phyloP scores from a whole-genome alignment of 2,329 filamentous ascomycete genomes.

The Cytospora piceicola region DNA sequence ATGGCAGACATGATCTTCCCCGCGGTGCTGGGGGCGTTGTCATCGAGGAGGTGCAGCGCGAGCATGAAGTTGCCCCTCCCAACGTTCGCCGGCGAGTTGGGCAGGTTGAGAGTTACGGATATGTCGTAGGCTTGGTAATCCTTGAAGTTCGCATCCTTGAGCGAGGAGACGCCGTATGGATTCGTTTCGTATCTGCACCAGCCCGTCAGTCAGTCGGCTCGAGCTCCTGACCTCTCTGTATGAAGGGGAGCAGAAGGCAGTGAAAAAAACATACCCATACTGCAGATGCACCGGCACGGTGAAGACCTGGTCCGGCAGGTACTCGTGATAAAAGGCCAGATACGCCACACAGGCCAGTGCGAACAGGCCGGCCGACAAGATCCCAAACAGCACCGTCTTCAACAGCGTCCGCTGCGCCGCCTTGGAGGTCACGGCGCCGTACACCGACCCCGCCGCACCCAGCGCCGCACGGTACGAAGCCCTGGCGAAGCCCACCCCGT shows the following conservation, averaged over 20 bases:
- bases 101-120: constrained; percentile 72
- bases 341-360: constrained; percentile 54
- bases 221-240: background rate
- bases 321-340: constrained; percentile 58
- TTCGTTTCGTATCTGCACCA: constrained; percentile 50
- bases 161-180: constrained; percentile 55
- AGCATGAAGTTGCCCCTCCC: constrained; percentile 94
- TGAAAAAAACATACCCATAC: constrained; percentile 54
- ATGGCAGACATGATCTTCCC: constrained; percentile 14
- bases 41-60: constrained; percentile 69
- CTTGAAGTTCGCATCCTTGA: constrained; percentile 59
- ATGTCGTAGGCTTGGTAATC: constrained; percentile 85
- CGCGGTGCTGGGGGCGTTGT: constrained; percentile 34
- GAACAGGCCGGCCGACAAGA: constrained; percentile 49
- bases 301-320: constrained; percentile 59
- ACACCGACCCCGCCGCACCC: constrained; percentile 39
- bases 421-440: constrained; percentile 52
- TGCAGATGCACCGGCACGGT: constrained; percentile 59
- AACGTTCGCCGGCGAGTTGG: constrained; percentile 76
- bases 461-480: constrained; percentile 21
- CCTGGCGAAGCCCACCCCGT: constrained; percentile 1
- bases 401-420: constrained; percentile 55
- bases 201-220: background rate
- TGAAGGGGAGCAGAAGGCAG: background rate
- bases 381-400: constrained; percentile 50